Evolutionary conservation across 495 filamentous ascomycete species (phyloP).

Genomic region (Pyrenopolyporus hunteri): DNA sequence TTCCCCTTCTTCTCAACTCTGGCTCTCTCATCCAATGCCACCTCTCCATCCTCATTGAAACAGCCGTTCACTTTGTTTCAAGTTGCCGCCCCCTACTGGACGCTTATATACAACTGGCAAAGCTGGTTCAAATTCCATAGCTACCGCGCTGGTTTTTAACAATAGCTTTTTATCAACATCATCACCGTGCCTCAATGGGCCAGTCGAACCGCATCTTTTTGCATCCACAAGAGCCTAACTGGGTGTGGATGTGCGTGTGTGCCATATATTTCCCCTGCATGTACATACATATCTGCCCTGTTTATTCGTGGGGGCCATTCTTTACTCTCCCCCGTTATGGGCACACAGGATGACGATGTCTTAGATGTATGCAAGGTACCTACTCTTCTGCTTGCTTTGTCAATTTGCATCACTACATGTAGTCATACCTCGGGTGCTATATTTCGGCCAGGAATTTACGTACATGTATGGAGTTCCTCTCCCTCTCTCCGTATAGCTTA

Average conservation of each 20-base stretch:
- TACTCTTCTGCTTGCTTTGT: constrained; percentile 27
- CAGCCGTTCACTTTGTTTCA: constrained; percentile 23
- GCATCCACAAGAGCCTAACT: not conserved
- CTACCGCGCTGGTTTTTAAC: constrained; percentile 8
- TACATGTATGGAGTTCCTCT: not conserved
- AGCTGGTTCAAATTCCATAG: not conserved
- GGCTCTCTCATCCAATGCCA: constrained; percentile 28
- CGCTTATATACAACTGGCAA: not conserved
- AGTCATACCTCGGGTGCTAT: not conserved
- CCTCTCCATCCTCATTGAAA: constrained; percentile 27
- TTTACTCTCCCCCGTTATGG: constrained; percentile 1
- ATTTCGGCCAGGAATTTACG: not conserved
- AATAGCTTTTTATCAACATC: not conserved
- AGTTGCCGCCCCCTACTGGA: constrained; percentile 11
- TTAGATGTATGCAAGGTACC: constrained; percentile 40
- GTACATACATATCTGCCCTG: not conserved
- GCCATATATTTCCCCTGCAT: no score
- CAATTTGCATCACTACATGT: constrained; percentile 8
- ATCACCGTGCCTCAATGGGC: not conserved
- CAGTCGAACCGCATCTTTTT: constrained; percentile 3
- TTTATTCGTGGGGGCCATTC: constrained; percentile 26
- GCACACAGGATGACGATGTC: constrained; percentile 5
- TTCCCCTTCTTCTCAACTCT: not conserved
- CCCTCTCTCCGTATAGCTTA: not conserved
- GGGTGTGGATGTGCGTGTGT: no score